A percentile compares a stretch with the other conserved stretches of the same genome.
Conservation (phyloP, 495 filamentous ascomycete genomes). For the Pyrenula aspistea region DNA sequence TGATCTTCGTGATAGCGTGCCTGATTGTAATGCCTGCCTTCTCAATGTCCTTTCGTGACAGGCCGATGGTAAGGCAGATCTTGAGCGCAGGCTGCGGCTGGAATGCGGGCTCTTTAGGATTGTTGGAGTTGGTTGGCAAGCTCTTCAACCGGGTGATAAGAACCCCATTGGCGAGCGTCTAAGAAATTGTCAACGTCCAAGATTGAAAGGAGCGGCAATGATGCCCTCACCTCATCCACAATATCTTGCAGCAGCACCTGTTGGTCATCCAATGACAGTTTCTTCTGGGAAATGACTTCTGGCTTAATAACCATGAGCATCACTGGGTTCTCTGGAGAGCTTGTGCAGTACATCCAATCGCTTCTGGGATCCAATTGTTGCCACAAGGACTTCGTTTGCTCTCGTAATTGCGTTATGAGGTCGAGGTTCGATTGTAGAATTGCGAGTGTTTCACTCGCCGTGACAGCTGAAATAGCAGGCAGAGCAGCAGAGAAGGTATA, state of each 20-base stretch:
- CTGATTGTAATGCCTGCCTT: constrained; percentile 78
- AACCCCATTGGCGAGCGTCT: constrained; percentile 74
- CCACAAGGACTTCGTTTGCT: constrained; percentile 71
- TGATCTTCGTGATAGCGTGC: constrained; percentile 87
- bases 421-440: constrained; percentile 77
- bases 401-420: constrained; percentile 59
- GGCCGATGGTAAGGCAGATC: constrained; percentile 74
- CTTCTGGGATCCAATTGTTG: constrained; percentile 82
- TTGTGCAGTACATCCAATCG: constrained; percentile 83
- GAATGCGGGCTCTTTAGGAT: constrained; percentile 46
- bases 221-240: constrained; percentile 69
- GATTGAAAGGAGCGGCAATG: not conserved
- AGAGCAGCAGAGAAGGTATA: constrained; percentile 94
- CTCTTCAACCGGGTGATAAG: constrained; percentile 77
- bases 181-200: constrained; percentile 8
- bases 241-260: constrained; percentile 78
- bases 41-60: constrained; percentile 90
- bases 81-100: constrained; percentile 69
- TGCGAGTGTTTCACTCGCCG: constrained; percentile 79
- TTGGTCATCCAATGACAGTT: constrained; percentile 59
- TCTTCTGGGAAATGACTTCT: constrained; percentile 63
- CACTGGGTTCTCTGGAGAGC: constrained; percentile 72
- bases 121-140: constrained; percentile 47
- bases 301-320: constrained; percentile 77
- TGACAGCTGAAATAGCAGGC: constrained; percentile 85